Evolutionary conservation across 257 asterid genomes (phyloP).

Genomic region (Gardenia jasminoides): DNA sequence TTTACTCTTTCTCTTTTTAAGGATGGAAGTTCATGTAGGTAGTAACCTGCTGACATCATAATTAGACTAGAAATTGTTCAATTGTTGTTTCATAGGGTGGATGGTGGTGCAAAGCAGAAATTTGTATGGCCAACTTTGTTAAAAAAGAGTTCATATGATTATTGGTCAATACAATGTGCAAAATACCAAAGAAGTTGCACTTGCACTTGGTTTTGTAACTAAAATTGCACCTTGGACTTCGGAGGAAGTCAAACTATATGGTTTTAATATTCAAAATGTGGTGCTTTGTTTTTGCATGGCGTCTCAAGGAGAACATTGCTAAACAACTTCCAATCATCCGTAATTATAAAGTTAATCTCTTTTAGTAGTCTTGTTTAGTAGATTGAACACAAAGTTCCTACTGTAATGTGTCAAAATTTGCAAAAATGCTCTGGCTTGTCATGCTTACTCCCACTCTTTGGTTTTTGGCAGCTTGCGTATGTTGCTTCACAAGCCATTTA

Average conservation of each 20-base stretch:
- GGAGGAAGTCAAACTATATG: not conserved
- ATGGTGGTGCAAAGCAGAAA: not conserved
- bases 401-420: not conserved
- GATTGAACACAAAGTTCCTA: not conserved
- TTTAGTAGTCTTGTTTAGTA: not conserved
- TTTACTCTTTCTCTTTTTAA: not conserved
- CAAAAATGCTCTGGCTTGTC: not conserved
- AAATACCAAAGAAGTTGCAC: not conserved
- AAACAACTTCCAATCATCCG: not conserved
- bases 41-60: not conserved
- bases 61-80: not conserved
- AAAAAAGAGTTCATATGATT: not conserved
- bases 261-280: not conserved
- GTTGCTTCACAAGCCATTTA: conserved; percentile 53
- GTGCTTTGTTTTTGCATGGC: not conserved
- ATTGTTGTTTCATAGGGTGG: not conserved
- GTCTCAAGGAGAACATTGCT: not conserved
- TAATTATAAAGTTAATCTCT: not conserved
- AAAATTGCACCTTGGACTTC: not conserved
- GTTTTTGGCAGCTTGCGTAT: conserved; percentile 67
- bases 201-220: not conserved
- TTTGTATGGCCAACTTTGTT: not conserved
- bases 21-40: not conserved
- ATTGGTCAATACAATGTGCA: not conserved
- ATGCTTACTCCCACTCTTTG: not conserved